A percentile compares a stretch with the other conserved stretches of the same genome.
Conservation (phyloP, 2,329 filamentous ascomycete species). For the Ceratocystis colombiana region DNA sequence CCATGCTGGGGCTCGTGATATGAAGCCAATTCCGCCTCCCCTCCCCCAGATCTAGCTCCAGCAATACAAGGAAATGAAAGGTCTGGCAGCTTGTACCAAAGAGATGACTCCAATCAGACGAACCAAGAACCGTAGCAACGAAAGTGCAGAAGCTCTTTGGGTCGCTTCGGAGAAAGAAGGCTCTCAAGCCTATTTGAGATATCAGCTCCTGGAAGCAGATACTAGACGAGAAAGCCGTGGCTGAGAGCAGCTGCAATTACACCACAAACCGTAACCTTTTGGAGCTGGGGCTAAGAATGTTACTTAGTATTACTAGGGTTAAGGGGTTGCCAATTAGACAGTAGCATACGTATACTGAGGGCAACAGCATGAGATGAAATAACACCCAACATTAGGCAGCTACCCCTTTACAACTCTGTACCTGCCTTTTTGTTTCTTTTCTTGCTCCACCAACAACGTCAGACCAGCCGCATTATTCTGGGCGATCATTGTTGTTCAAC, state of each 20-base stretch:
- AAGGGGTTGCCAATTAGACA: not conserved
- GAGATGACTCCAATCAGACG: slow-evolving; percentile 10
- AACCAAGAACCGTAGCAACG: slow-evolving; percentile 7
- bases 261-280: no score
- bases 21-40: slow-evolving; percentile 6
- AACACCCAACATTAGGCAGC: not conserved
- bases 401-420: not conserved
- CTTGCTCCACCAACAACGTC: not conserved
- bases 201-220: not conserved
- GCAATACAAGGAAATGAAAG: slow-evolving; percentile 10
- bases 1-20: slow-evolving; percentile 13
- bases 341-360: not conserved
- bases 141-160: not conserved
- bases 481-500: slow-evolving; percentile 1
- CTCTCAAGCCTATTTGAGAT: not conserved
- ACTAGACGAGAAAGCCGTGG: not conserved
- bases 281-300: not conserved
- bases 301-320: not conserved
- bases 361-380: not conserved
- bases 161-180: not conserved
- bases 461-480: not conserved
- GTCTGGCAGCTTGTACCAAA: slow-evolving; percentile 5
- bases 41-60: not conserved
- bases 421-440: slow-evolving; percentile 7
- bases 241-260: no score